Evolutionary conservation across 202 grass and related monocot species (phyloP).

Genomic region (Elaeis oleifera): DNA sequence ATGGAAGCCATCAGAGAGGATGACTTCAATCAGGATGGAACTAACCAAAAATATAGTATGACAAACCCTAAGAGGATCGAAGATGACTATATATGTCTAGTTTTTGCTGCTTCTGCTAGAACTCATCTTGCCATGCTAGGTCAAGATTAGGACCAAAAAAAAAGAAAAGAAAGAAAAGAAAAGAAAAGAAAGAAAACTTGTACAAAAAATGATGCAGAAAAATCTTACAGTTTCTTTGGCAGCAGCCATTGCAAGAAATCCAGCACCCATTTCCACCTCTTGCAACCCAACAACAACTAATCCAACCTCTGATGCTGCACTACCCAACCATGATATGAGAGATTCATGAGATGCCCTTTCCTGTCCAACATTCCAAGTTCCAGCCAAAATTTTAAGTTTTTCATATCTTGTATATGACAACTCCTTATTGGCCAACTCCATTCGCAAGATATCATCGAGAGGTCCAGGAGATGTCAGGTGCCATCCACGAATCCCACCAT

Average conservation of each 20-base stretch:
- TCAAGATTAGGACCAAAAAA: neutral
- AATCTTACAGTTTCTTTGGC: slow-evolving; percentile 95
- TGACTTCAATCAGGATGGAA: too few species aligned
- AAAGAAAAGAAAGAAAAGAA: slow-evolving; percentile 8
- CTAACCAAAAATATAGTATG: too few species aligned
- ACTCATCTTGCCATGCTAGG: too few species aligned
- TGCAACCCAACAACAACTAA: slow-evolving; percentile 92
- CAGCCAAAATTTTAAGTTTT: slow-evolving; percentile 84
- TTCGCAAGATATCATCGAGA: slow-evolving; percentile 75
- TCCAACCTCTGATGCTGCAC: slow-evolving; percentile 82
- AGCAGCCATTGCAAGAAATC: slow-evolving; percentile 94
- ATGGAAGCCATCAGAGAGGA: too few species aligned
- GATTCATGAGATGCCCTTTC: slow-evolving; percentile 78
- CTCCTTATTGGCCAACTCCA: slow-evolving; percentile 73
- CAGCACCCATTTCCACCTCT: slow-evolving; percentile 99
- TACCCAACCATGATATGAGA: slow-evolving; percentile 78
- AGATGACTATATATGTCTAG: too few species aligned
- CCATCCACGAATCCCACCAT: slow-evolving; percentile 91
- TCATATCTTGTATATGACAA: slow-evolving; percentile 79
- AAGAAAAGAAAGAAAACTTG: neutral
- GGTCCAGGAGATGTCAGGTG: slow-evolving; percentile 69
- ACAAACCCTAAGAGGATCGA: too few species aligned
- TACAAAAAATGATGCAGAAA: slow-evolving; percentile 10
- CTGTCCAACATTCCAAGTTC: slow-evolving; percentile 97
- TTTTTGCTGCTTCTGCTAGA: too few species aligned